Percentiles rank a stretch among this genome's conserved stretches.
These are phyloP conservation scores for Pseudogymnoascus sp. DNA, from an alignment of 2,329 filamentous ascomycete genomes.

Conservation along the genomic window DNA sequence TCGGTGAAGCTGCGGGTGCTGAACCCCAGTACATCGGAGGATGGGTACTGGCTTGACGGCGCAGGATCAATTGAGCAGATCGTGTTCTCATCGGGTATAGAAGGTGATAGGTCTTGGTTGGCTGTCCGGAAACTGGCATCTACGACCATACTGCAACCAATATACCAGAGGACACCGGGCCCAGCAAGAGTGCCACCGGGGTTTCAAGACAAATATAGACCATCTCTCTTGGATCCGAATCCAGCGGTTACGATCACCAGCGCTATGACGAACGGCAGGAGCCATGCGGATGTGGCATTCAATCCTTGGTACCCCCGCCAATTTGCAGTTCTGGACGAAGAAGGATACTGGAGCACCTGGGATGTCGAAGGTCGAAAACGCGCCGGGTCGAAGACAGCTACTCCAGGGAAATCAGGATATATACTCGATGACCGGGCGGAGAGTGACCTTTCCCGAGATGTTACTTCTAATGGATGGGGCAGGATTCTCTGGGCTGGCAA, in stretches of 20 bases:
- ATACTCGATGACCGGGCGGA: constrained; percentile 20
- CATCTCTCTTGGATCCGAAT: constrained; percentile 50
- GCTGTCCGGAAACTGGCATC: constrained; percentile 38
- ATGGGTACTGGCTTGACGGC: constrained; percentile 25
- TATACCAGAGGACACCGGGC: constrained; percentile 13
- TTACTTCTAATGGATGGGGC: constrained; percentile 37
- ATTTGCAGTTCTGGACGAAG: constrained; percentile 58
- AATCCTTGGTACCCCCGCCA: constrained; percentile 55
- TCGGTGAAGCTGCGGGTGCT: constrained; percentile 20
- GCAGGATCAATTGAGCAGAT: constrained; percentile 43
- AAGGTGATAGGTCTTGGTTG: constrained; percentile 34
- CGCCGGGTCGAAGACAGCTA: constrained; percentile 14
- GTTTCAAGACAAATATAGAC: constrained; percentile 17
- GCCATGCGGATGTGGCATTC: constrained; percentile 59
- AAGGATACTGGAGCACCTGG: constrained; percentile 63
- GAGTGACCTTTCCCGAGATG: constrained; percentile 11
- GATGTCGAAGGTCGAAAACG: constrained; percentile 32
- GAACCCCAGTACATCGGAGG: constrained; percentile 17
- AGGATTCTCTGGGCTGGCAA: constrained; percentile 41
- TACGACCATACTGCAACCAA: constrained; percentile 36
- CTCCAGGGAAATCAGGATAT: constrained; percentile 19
- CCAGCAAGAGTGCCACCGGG: constrained; percentile 9
- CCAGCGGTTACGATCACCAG: constrained; percentile 47
- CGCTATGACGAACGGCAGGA: constrained; percentile 44
- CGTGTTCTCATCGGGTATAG: constrained; percentile 33